phyloP scores from a whole-genome alignment of 208 protist genomes.

The Polymyxa betae region DNA sequence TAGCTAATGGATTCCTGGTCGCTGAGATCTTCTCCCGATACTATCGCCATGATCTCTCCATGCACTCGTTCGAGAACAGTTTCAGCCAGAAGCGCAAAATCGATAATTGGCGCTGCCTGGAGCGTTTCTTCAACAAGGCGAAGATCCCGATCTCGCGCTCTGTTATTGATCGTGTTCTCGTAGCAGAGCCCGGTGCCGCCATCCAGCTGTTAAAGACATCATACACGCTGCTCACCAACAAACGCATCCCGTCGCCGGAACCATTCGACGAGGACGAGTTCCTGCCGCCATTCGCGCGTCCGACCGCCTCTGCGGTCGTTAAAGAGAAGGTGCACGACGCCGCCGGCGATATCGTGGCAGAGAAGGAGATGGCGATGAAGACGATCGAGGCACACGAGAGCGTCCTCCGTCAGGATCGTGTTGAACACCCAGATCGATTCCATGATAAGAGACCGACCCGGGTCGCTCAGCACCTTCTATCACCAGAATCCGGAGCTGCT shows the following conservation, averaged over 20 bases:
- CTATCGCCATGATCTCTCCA: constrained; percentile 78
- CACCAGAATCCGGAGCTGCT: background rate
- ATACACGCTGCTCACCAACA: constrained; percentile 66
- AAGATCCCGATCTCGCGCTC: constrained; percentile 75
- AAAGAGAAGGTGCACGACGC: constrained; percentile 46
- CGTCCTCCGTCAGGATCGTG: background rate
- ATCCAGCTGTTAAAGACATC: constrained; percentile 60
- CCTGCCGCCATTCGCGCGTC: constrained; percentile 62
- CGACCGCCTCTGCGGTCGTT: constrained; percentile 58
- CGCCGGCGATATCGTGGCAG: constrained; percentile 42
- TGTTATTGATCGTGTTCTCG: constrained; percentile 81
- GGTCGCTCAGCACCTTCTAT: constrained; percentile 15
- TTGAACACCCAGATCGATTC: background rate
- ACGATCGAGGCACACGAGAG: background rate
- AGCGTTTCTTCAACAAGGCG: constrained; percentile 68
- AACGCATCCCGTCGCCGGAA: constrained; percentile 46
- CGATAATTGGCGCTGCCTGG: constrained; percentile 81
- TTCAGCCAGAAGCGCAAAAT: constrained; percentile 75
- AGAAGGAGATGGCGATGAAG: background rate
- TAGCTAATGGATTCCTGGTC: constrained; percentile 85
- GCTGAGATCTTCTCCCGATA: constrained; percentile 89
- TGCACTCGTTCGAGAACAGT: constrained; percentile 87
- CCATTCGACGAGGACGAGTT: constrained; percentile 46
- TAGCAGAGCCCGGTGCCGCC: constrained; percentile 73
- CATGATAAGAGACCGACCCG: background rate